Base-by-base conservation (phyloP, 306 rosid genomes). In the Acacia confusa region DNA sequence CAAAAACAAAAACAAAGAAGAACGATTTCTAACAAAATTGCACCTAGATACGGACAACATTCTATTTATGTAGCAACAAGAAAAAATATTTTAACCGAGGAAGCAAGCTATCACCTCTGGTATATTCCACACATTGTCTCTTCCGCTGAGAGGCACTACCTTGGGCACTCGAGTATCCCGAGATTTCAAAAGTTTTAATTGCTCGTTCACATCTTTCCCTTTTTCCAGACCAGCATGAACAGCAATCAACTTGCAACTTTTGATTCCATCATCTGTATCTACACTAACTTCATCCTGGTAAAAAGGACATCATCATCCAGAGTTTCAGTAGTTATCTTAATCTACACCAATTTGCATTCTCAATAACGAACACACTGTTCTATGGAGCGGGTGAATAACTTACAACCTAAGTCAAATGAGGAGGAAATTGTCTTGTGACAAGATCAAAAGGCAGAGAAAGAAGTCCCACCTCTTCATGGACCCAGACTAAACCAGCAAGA, bases 201-300 rank as follows among this genome's bases (percentile, higher is more conserved):
- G 98, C 83, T 91, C 89, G 53, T 90, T 81, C 70, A 93, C 96
- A 68, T 90, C 88, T 75, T 70, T 79, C 41, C 82, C 87, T 85
- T 84, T 85, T 88, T 88, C 95, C 85, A 95, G 84, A 87, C 99
- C 97, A 52, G 97, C 97, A 38, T 95, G 99, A 82, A 95, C 97
- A 68, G 94, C 97, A 16, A 93, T 91, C 94, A 95, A 85, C 84
- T 87, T 91, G 86, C 90, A 93, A 74, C 85, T 83, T 69, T 87
- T 84, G 69, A 85, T 75, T 61, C 94, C 92, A 76, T 83, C 85
- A 41, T 84, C 86, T 9, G 91, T 90, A 81, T 95, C 88, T 32
- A 95, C 57, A 75, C 85, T 86, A 76, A 95, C 91, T 82, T 92
- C 89, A 34, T 92, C 94, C 99, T 95, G 79, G 71, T 75, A 83